Evolutionary conservation across 75 land plant species (phyloP), one percentile per base, ranked within the genome.

Genomic region (Adiantum capillusveneris): DNA sequence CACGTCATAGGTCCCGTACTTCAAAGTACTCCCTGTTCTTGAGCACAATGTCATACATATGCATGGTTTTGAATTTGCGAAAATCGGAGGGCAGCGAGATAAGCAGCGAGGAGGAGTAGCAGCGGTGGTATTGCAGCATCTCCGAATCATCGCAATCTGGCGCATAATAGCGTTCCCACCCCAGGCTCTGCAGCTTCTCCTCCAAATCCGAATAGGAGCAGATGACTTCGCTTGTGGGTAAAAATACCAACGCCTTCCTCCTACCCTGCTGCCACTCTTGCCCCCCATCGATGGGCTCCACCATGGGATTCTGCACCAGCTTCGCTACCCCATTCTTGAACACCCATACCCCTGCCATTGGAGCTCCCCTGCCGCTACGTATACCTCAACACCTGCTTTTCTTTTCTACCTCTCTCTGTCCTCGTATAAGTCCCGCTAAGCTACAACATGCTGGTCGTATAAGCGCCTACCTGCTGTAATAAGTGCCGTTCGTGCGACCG

Each of bases 281-380:
- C 19, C 29, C 27, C 7, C 44, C 57, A 37, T 76, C 76, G 24
- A 60, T 44, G 13, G 76, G 21, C 41, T 69, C 62, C 43, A 45
- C 63, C 55, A 39, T 57, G 0, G 76, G 73, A 53, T 76, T 69
- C 44, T 66, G 56, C 19, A 72, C 80, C 59, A 77, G 75, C 36
- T 64, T 50, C n/a, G 75, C 67, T 46, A 72, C 83, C 22, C 80
- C 80, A 49, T 77, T 66, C 73, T 77, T 76, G 73, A 81, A 81
- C 43, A 77, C 61, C 83, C 83, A 81, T 36, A 81, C 83, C 17
- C 83, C 83, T 6, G 81, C 67, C 83, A 81, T 81, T 9, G 9
- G 37, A n/a, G n/a, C n/a, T n/a, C n/a, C n/a, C n/a, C n/a, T n/a
- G n/a, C n/a, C n/a, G n/a, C n/a, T n/a, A n/a, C n/a, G n/a, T n/a